Conservation (phyloP, 257 asterid species). For the Echium plantagineum region DNA sequence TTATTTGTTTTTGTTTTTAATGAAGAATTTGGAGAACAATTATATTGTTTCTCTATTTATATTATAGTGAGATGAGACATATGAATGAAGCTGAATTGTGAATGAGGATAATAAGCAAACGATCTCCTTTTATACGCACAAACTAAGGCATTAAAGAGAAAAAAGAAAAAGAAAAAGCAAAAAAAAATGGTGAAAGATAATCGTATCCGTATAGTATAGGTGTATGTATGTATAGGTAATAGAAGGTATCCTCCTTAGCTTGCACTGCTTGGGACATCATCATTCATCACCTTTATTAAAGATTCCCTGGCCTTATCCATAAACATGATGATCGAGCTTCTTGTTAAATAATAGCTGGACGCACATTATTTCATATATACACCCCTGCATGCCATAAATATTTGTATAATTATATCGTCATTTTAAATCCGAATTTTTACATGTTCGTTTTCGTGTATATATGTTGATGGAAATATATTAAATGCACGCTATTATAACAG, state of each 20-base stretch:
- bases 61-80: neutral
- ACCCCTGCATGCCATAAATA: too few relatives aligned
- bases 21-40: neutral
- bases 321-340: conserved; percentile 1
- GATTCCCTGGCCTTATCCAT: conserved; percentile 58
- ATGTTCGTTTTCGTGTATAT: too few relatives aligned
- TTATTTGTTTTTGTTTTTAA: too few relatives aligned
- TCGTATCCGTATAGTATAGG: too few relatives aligned
- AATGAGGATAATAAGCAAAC: neutral
- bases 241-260: neutral
- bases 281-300: conserved; percentile 19
- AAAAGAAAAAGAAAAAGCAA: neutral
- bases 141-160: neutral
- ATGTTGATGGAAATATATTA: too few relatives aligned
- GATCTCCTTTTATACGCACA: conserved; percentile 24
- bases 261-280: conserved; percentile 25
- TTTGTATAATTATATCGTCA: too few relatives aligned
- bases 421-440: too few relatives aligned
- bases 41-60: too few relatives aligned
- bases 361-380: too few relatives aligned
- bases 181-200: conserved; percentile 1
- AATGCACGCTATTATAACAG: too few relatives aligned
- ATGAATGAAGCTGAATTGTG: neutral
- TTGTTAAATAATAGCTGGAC: too few relatives aligned
- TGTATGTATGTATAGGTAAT: too few relatives aligned